These are phyloP conservation scores for Viola odorata DNA, from an alignment of 345 rosid genomes.

Conservation along the genomic window DNA sequence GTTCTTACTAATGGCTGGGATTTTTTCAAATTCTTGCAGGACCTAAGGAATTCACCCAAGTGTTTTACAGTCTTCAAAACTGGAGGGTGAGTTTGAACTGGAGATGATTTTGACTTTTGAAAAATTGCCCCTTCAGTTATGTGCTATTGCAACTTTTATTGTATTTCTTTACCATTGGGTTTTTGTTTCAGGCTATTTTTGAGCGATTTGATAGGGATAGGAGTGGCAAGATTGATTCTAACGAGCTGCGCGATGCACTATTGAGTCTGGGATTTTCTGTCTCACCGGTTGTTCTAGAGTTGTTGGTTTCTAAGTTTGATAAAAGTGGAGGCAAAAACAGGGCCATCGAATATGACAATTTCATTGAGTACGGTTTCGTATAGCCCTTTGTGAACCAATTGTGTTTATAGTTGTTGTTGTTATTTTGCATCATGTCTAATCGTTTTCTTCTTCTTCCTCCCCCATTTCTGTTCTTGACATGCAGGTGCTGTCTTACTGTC, in stretches of 20 bases:
- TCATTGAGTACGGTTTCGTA: conserved; percentile 64
- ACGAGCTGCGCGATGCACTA: conserved; percentile 82
- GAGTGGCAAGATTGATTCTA: conserved; percentile 74
- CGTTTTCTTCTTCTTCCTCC: not conserved
- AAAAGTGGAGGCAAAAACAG: conserved; percentile 64
- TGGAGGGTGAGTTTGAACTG: conserved; percentile 65
- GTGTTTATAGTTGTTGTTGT: not conserved
- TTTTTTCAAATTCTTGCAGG: conserved; percentile 34
- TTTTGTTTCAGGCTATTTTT: conserved; percentile 46
- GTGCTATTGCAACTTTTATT: too few relatives aligned
- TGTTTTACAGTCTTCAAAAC: conserved; percentile 89
- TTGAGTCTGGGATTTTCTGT: conserved; percentile 68
- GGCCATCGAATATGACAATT: conserved; percentile 89
- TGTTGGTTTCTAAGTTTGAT: conserved; percentile 78
- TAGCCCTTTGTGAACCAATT: not conserved
- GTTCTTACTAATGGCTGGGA: too few relatives aligned
- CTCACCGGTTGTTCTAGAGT: conserved; percentile 59
- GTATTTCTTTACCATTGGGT: not conserved
- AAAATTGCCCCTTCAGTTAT: not conserved
- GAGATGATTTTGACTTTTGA: not conserved
- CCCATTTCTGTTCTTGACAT: conserved; percentile 5
- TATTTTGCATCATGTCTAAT: not conserved
- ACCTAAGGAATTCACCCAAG: conserved; percentile 69
- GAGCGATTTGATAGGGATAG: conserved; percentile 83
- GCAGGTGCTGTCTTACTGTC: conserved; percentile 95